Evolutionary conservation across 2,329 filamentous ascomycete species (phyloP), one percentile per base, ranked within the genome.

Genomic region (Colletotrichum liaoningense): DNA sequence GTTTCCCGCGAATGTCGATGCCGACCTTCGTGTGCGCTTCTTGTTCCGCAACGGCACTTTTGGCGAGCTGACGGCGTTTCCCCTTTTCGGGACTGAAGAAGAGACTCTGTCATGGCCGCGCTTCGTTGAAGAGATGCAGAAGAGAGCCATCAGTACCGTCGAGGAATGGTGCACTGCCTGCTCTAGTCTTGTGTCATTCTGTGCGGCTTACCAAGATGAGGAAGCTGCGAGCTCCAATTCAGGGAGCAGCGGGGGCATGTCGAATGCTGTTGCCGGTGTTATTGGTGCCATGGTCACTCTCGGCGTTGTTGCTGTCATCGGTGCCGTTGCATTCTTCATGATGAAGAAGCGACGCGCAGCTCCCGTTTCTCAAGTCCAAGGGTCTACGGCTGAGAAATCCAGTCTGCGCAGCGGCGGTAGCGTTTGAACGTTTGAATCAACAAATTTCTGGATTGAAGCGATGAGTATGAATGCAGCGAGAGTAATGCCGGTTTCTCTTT

Each of bases 31-130:
- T 2, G 80, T 82, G 14, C 81, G 81, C 54, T 83, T 79, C 74
- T 67, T 82, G 24, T 80, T 83, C 78, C 77, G 77, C n/a, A 83
- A 83, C 76, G 78, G 81, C 54, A 82, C 81, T 7, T 70, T 46
- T 14, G 80, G 78, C 6, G 74, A 79, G 2, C 74, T 82, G 38
- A 76, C 76, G 12, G 64, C 76, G 0, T 82, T 77, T 60, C 79
- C 81, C 0, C 76, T 83, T 6, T 82, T 82, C 55, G 79, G 80
- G 14, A 76, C 70, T 0, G 69, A 74, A 1, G 74, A 81, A n/a
- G 75, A 80, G 2, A 77, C 77, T 4, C 75, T 82, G 6, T 55
- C 79, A 3, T 83, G 79, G 79, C 33, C 76, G 3, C 68, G 75
- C 5, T 83, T 82, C 63, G 75, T 77, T 19, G 68, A 54, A 19